Conservation (phyloP, 2,329 filamentous ascomycete species). For the Dactylellina leptospora region DNA sequence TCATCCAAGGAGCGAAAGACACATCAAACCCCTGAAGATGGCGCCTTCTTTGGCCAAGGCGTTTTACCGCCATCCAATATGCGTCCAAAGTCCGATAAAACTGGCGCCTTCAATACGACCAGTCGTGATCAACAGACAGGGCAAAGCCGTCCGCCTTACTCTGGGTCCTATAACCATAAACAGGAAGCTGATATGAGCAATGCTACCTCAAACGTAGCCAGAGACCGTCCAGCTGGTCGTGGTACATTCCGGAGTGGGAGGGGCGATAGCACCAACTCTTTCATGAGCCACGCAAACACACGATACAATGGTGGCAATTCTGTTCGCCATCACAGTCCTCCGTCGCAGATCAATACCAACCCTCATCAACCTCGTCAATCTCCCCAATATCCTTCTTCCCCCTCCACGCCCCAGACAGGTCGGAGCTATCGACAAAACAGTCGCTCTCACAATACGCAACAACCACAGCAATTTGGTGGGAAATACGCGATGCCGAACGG, state of each 20-base stretch:
- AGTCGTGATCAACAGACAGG: constrained; percentile 26
- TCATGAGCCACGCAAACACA: constrained; percentile 43
- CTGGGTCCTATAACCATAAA: constrained; percentile 30
- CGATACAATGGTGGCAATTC: constrained; percentile 44
- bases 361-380: constrained; percentile 42
- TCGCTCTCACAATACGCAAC: constrained; percentile 39
- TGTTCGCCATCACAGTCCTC: constrained; percentile 49
- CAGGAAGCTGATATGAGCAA: constrained; percentile 28
- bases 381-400: constrained; percentile 48
- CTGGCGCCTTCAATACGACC: constrained; percentile 4
- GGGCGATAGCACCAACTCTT: constrained; percentile 44
- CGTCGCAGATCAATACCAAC: constrained; percentile 49
- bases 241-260: constrained; percentile 53
- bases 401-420: constrained; percentile 45
- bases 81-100: constrained; percentile 38
- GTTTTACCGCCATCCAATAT: constrained; percentile 44
- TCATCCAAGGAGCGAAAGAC: constrained; percentile 41
- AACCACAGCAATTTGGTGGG: constrained; percentile 43
- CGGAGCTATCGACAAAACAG: constrained; percentile 42
- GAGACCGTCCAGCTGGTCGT: constrained; percentile 46
- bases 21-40: constrained; percentile 43
- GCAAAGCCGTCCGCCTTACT: constrained; percentile 19
- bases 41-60: constrained; percentile 51
- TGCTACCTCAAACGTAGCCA: constrained; percentile 15
- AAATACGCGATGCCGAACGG: constrained; percentile 49